These are phyloP conservation scores for Sugiyamaella valdiviana DNA, from an alignment of 805 yeast species.

Conservation along the genomic window DNA sequence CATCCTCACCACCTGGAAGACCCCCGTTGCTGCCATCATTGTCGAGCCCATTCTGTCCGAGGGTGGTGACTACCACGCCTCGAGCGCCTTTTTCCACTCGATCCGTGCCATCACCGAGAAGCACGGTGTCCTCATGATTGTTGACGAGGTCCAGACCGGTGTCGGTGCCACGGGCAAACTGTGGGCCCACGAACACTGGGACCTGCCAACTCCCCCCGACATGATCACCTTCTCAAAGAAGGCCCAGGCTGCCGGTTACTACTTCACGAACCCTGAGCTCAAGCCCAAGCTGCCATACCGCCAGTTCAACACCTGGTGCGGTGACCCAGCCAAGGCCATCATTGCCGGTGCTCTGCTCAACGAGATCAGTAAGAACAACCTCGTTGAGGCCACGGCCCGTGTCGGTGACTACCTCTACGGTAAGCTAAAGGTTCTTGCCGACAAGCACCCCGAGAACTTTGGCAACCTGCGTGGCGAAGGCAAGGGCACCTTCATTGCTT, in stretches of 20 bases:
- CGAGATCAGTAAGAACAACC: conserved; percentile 56
- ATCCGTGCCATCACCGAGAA: conserved; percentile 68
- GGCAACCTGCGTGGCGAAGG: conserved; percentile 65
- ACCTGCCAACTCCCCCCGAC: conserved; percentile 69
- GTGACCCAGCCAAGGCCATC: conserved; percentile 77
- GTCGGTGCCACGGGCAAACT: conserved; percentile 79
- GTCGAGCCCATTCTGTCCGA: conserved; percentile 90
- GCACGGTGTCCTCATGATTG: conserved; percentile 63
- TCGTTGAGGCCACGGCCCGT: conserved; percentile 48
- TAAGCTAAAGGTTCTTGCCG: conserved; percentile 50
- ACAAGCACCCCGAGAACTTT: conserved; percentile 47
- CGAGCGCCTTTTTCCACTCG: conserved; percentile 72
- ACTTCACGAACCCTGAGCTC: conserved; percentile 66
- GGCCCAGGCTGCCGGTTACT: conserved; percentile 86
- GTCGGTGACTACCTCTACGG: conserved; percentile 64
- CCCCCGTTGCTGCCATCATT: conserved; percentile 80
- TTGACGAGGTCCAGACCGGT: conserved; percentile 89
- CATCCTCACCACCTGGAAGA: conserved; percentile 53
- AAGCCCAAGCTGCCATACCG: conserved; percentile 75
- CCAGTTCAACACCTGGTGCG: conserved; percentile 93
- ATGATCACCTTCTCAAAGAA: conserved; percentile 82
- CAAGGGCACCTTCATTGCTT: conserved; percentile 78
- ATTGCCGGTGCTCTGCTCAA: conserved; percentile 67
- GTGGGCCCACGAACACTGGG: conserved; percentile 88
- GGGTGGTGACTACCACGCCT: conserved; percentile 89